Evolutionary conservation across 2,329 filamentous ascomycete species (phyloP), one percentile per base, ranked within the genome.

Genomic region (Sarocladiaceae sp.): DNA sequence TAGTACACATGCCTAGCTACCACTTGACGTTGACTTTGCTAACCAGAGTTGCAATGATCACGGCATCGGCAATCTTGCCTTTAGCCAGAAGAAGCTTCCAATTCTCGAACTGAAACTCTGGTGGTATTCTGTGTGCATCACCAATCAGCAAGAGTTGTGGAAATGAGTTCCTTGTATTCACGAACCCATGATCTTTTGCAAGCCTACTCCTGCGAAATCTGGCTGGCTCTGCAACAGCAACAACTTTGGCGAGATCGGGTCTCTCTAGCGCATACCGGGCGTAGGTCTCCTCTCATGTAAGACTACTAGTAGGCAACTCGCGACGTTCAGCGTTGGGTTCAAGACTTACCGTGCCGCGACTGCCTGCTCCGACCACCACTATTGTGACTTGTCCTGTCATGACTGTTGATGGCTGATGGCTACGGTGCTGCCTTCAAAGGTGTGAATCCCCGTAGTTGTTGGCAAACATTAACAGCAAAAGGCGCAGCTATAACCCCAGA

Each of bases 231-330:
- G 55, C 55, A 12, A 56, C 53, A 15, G 51, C 51, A 3, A 56
- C 55, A 11, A 56, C 51, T 26, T 55, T 55, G 46, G 55, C 55
- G 2, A 56, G 55, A 15, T 40, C 25, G 6, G 55, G 55, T 35
- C 54, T 46, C 17, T 53, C 51, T 7, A 56, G 37, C 13, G 55
- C 53, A 51, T 55, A 56, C 12, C 42, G 28, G 12, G 55, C 53
- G 50, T 56, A 56, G 17, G 55, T 56, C 55, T 56, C 17, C 6
- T 22, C n/a, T n/a, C n/a, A n/a, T n/a, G n/a, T n/a, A n/a, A n/a
- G n/a, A n/a, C n/a, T n/a, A n/a, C n/a, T n/a, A n/a, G n/a, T n/a
- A n/a, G n/a, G n/a, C n/a, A n/a, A n/a, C n/a, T n/a, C n/a, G n/a
- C n/a, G n/a, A n/a, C n/a, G n/a, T n/a, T n/a, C n/a, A n/a, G n/a